These are phyloP conservation scores for Centrapalus pauciflorus DNA, from an alignment of 129 eudicot genomes.

Conservation along the genomic window DNA sequence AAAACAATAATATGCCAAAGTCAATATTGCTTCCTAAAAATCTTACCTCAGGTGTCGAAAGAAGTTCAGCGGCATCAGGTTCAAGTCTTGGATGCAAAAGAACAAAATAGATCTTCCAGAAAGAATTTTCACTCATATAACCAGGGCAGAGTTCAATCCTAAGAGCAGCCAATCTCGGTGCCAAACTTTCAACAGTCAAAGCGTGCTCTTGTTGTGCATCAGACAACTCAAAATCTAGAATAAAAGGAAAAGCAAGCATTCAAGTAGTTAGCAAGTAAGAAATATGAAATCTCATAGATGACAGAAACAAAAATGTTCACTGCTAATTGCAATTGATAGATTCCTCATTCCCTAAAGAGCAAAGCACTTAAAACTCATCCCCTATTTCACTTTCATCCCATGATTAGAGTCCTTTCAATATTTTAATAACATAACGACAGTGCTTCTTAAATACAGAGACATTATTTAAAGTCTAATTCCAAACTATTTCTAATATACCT, in stretches of 20 bases:
- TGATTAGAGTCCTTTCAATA: not conserved
- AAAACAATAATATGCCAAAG: not conserved
- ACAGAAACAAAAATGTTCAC: not conserved
- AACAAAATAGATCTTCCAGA: conserved; percentile 94
- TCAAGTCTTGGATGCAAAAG: conserved; percentile 86
- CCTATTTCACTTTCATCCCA: not conserved
- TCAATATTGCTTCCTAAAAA: not conserved
- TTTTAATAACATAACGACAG: not conserved
- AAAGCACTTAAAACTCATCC: not conserved
- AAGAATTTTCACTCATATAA: conserved; percentile 69
- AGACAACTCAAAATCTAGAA: conserved; percentile 74
- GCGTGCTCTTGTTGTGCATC: conserved; percentile 99
- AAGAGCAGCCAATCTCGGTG: conserved; percentile 83
- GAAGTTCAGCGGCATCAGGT: conserved; percentile 63
- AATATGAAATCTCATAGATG: not conserved
- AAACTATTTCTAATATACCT: not conserved
- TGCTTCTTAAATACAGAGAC: not conserved
- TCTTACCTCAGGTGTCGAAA: conserved; percentile 82
- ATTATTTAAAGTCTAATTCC: not conserved
- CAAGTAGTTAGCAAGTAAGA: not conserved
- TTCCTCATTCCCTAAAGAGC: not conserved
- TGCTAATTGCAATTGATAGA: not conserved
- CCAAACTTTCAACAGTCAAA: conserved; percentile 83
- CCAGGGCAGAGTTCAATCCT: conserved; percentile 91
- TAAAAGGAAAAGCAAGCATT: not conserved